Conservation (phyloP, 257 asterid genomes). For the Nicotiana benthamiana region DNA sequence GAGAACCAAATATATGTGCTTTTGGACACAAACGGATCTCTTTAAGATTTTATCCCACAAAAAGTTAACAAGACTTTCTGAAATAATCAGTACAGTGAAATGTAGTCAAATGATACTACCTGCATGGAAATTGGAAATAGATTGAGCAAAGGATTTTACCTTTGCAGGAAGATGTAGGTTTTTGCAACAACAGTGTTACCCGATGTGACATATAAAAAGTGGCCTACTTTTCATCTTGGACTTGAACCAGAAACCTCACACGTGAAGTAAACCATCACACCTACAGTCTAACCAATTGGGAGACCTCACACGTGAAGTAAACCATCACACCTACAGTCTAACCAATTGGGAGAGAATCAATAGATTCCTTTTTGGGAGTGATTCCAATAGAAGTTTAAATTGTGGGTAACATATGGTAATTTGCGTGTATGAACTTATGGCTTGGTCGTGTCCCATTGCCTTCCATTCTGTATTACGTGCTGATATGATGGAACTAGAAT, state of each 20-base stretch:
- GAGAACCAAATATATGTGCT: neutral
- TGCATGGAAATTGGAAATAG: neutral
- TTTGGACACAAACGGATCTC: neutral
- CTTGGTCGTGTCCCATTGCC: neutral
- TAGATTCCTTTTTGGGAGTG: no score
- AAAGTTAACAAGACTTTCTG: neutral
- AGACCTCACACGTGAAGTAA: no score
- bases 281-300: no score
- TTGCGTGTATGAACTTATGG: neutral
- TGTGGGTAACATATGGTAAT: neutral
- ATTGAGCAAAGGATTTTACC: neutral
- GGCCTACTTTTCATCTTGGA: neutral
- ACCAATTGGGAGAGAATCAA: no score
- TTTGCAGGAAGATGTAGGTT: neutral
- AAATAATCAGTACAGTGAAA: neutral
- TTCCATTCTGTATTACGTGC: neutral
- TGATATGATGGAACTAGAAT: neutral
- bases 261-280: no score
- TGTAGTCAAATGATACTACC: neutral
- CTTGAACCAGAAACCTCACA: no score
- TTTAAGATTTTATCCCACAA: neutral
- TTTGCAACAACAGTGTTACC: neutral
- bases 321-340: no score
- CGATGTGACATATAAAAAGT: neutral
- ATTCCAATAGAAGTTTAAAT: neutral